Conservation (phyloP, 257 asterid genomes). For the Thymus quinquecostatus region DNA sequence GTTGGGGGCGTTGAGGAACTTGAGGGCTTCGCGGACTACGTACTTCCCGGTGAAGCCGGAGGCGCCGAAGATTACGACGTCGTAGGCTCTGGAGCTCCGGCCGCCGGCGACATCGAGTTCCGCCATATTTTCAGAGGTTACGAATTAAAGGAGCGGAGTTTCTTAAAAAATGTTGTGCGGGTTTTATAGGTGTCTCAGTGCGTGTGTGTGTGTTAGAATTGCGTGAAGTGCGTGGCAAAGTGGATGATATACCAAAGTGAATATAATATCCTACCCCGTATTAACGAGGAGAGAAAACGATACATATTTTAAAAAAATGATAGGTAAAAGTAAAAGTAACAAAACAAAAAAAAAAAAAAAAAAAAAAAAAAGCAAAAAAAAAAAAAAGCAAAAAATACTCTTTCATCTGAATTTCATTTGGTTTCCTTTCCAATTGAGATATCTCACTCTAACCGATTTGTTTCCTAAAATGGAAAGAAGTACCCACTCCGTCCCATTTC, state of each 20-base stretch:
- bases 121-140: constrained; percentile 33
- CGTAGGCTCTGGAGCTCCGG: constrained; percentile 44
- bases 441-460: too few species aligned
- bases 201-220: background rate
- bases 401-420: too few species aligned
- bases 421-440: too few species aligned
- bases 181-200: background rate
- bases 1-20: constrained; percentile 64
- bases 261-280: constrained; percentile 92
- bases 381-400: too few species aligned
- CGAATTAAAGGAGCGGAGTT: background rate
- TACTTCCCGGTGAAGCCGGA: constrained; percentile 94
- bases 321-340: too few species aligned
- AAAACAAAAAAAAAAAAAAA: too few species aligned
- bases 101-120: constrained; percentile 9
- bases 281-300: too few species aligned
- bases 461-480: too few species aligned
- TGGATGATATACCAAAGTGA: constrained; percentile 46
- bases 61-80: constrained; percentile 70
- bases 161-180: background rate
- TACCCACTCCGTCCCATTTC: too few species aligned
- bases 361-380: too few species aligned
- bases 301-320: too few species aligned
- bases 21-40: constrained; percentile 84
- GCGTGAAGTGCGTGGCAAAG: constrained; percentile 12